Conservation (phyloP, 2,329 filamentous ascomycete species). For the Sclerotinia sclerotiorum region DNA sequence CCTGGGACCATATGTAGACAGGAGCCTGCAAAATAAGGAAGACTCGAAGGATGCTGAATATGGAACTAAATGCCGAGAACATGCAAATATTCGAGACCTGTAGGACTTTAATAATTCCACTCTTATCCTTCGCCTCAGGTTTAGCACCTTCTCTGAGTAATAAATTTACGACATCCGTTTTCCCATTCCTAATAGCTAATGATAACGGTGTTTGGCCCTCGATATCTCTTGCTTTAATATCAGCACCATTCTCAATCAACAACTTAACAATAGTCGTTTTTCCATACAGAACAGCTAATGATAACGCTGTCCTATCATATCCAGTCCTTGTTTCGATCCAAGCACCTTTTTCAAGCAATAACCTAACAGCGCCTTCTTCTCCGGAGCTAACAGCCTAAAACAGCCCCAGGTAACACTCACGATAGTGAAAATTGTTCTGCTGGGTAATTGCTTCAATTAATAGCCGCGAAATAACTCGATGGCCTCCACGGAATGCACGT, state of each 20-base stretch:
- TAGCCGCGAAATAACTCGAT: not conserved
- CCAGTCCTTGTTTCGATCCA: not conserved
- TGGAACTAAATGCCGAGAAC: too few species aligned
- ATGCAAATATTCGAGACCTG: too few species aligned
- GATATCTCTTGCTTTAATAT: not conserved
- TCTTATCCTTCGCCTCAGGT: too few species aligned
- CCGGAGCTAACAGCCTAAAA: not conserved
- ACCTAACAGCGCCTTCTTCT: not conserved
- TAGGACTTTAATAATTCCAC: too few species aligned
- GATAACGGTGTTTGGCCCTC: not conserved
- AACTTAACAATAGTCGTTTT: accelerated
- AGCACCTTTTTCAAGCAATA: not conserved
- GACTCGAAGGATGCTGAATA: too few species aligned
- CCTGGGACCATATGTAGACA: too few species aligned
- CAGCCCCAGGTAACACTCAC: not conserved
- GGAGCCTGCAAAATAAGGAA: too few species aligned
- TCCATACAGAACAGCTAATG: not conserved
- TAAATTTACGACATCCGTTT: too few species aligned
- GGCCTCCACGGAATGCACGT: conserved; percentile 5
- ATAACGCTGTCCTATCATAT: not conserved
- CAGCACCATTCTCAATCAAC: not conserved
- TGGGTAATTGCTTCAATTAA: conserved; percentile 1
- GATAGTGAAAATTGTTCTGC: too few species aligned
- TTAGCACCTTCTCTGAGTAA: too few species aligned
- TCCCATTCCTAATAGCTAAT: too few species aligned